These are phyloP conservation scores for Moricandia moricandioides DNA, from an alignment of 345 rosid species.

Conservation along the genomic window DNA sequence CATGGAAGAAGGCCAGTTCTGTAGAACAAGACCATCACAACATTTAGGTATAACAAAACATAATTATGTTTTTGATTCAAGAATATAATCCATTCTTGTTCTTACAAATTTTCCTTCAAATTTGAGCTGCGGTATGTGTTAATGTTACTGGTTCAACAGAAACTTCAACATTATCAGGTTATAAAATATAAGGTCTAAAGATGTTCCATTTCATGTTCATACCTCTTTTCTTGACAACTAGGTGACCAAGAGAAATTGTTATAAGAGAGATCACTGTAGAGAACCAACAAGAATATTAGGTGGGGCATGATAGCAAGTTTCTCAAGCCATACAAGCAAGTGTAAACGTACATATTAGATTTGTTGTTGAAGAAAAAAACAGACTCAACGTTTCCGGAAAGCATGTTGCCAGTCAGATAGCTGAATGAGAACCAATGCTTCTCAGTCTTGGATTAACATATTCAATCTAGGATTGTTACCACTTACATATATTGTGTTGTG, in stretches of 20 bases:
- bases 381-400: background rate
- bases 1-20: background rate
- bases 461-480: background rate
- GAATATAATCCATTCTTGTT: background rate
- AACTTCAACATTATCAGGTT: background rate
- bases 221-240: slow-evolving; percentile 16
- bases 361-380: background rate
- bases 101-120: background rate
- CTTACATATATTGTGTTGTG: slow-evolving; percentile 15
- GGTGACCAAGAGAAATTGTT: slow-evolving; percentile 25
- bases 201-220: background rate
- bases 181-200: background rate
- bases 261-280: slow-evolving; percentile 24
- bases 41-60: background rate
- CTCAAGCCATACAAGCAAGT: background rate
- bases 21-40: background rate
- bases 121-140: background rate
- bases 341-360: slow-evolving; percentile 20
- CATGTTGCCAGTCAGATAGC: background rate
- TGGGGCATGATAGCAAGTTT: background rate
- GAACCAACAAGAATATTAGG: background rate
- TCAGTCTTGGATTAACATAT: background rate
- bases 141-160: background rate
- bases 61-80: background rate
- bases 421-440: background rate